These are phyloP conservation scores for Mycena pura DNA, from an alignment of 768 basidiomycete genomes.

Conservation along the genomic window DNA sequence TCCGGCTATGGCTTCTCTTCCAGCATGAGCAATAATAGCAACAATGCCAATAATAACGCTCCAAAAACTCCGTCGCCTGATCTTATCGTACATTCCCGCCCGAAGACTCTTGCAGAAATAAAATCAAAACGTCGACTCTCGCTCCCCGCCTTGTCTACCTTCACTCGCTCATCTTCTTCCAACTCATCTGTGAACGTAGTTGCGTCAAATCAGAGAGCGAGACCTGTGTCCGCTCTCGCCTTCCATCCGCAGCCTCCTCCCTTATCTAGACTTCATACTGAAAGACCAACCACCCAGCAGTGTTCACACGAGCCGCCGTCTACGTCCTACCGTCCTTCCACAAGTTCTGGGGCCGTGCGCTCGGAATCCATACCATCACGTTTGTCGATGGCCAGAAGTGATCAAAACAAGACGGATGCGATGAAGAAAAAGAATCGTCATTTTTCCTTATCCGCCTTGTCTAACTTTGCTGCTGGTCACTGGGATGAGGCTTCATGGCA, in stretches of 20 bases:
- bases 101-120: conserved; percentile 39
- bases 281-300: neutral
- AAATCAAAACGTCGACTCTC: conserved; percentile 46
- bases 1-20: conserved; percentile 1
- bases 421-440: conserved; percentile 33
- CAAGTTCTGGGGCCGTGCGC: conserved; percentile 2
- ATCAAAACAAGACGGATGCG: neutral
- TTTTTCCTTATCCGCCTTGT: conserved; percentile 41
- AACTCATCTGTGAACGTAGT: conserved; percentile 14
- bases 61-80: conserved; percentile 29
- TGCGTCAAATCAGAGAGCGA: conserved; percentile 13
- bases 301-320: conserved; percentile 3
- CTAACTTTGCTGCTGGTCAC: conserved; percentile 30
- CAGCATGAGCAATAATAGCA: no score
- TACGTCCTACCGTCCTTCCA: neutral
- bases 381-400: neutral
- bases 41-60: neutral
- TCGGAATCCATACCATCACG: neutral
- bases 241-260: conserved; percentile 22
- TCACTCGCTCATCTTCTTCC: conserved; percentile 26
- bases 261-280: conserved; percentile 4
- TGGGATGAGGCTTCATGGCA: conserved; percentile 27
- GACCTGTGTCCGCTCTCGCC: conserved; percentile 23
- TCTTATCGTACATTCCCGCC: conserved; percentile 30
- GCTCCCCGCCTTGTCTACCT: conserved; percentile 35